phyloP scores from a whole-genome alignment of 2,329 filamentous ascomycete genomes.

The Fusarium tuaranense region DNA sequence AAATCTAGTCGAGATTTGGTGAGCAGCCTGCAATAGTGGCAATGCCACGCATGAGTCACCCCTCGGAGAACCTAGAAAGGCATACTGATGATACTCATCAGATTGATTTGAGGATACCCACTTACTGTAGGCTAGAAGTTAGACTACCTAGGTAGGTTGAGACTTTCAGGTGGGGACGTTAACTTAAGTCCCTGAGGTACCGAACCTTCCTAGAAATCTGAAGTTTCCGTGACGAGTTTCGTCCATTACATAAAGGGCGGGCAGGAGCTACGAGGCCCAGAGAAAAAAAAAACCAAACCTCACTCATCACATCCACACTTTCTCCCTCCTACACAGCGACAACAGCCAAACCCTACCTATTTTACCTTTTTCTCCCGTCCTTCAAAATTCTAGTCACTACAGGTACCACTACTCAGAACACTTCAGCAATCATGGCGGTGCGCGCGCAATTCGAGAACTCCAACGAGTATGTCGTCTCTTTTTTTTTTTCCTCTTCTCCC shows the following conservation, averaged over 20 bases:
- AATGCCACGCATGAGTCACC: neutral
- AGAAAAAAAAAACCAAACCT: slow-evolving; percentile 34
- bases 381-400: slow-evolving; percentile 36
- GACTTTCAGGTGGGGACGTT: slow-evolving; percentile 1
- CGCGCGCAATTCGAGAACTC: slow-evolving; percentile 88
- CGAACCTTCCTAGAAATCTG: neutral
- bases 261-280: slow-evolving; percentile 37
- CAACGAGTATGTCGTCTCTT: slow-evolving; percentile 77
- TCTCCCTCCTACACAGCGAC: neutral
- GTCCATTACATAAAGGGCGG: slow-evolving; percentile 41
- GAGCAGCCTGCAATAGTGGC: neutral
- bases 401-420: slow-evolving; percentile 25
- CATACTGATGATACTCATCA: neutral
- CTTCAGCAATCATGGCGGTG: slow-evolving; percentile 67
- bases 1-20: neutral
- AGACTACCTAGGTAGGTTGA: neutral
- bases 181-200: slow-evolving; percentile 11
- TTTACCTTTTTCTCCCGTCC: neutral
- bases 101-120: neutral
- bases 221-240: neutral
- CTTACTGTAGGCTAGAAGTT: neutral
- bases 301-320: slow-evolving; percentile 28
- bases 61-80: neutral
- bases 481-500: neutral
- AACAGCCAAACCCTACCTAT: neutral